Evolutionary conservation across 2,329 filamentous ascomycete species (phyloP), one percentile per base, ranked within the genome.

Genomic region (Aureobasidium sp.): DNA sequence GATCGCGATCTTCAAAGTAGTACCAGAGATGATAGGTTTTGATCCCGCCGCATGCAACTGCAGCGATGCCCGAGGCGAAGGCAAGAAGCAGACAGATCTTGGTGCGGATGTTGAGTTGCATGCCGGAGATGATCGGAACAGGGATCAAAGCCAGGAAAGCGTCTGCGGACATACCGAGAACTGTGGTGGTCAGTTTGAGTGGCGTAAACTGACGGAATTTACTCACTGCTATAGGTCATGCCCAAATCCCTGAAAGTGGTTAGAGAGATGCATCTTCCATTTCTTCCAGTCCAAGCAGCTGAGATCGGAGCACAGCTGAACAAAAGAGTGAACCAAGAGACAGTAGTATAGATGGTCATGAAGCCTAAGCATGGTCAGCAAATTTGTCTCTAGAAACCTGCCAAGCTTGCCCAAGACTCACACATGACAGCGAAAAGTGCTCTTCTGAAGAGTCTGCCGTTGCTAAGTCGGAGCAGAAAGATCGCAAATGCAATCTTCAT

Each of bases 401-500:
- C 15, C 9, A 45, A 45, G 41, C 15, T 25, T 20, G 7, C 8
- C n/a, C 9, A 12, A n/a, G 25, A 64, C 76, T 61, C 68, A 79
- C 78, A 72, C 56, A 82, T 76, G 8, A 75, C 67, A 2, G 68
- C 71, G 66, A 74, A 76, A 1, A 82, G 68, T 56, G 78, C 76
- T 3, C 68, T 68, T n/a, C 74, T 74, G 68, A 77, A 78, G 9
- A 63, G 68, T 42, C 70, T 77, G 20, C 71, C 68, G 15, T 72
- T 68, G n/a, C 76, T 74, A 7, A 81, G 68, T 41, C 79, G 71
- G 57, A 81, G 68, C 5, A 82, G 69, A 64, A 79, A 78, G 34
- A 78, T 72, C 1, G 73, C 76, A 31, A 81, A 74, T 0, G 79
- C 81, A 11, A 82, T 72, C 66, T 82, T 82, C 63, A 81, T 76